phyloP scores from a whole-genome alignment of 75 land plant species.

The Azolla pinnata region DNA sequence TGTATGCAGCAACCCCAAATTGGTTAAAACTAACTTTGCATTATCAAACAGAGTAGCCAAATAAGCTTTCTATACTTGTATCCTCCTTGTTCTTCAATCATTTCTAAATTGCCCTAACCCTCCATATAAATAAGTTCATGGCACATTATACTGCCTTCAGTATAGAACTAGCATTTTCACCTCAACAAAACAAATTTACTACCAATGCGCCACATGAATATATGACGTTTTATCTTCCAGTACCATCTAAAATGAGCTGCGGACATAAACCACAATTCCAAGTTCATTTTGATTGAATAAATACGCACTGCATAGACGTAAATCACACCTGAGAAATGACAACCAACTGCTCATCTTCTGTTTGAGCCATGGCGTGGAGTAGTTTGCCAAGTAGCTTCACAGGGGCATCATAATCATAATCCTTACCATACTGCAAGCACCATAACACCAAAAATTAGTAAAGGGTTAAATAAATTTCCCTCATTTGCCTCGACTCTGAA shows the following conservation, averaged over 20 bases:
- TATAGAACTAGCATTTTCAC: background rate
- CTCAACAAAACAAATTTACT: background rate
- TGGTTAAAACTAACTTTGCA: background rate
- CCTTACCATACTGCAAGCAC: slow-evolving; percentile 61
- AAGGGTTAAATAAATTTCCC: slow-evolving; percentile 3
- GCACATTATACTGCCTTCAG: no score
- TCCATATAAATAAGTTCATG: no score
- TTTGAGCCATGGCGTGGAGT: slow-evolving; percentile 70
- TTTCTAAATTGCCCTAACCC: no score
- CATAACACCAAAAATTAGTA: background rate
- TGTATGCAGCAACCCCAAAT: background rate
- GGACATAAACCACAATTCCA: no score
- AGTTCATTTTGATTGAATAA: no score
- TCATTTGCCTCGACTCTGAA: background rate
- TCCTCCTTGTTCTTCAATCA: no score
- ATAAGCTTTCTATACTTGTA: no score
- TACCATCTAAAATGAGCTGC: no score
- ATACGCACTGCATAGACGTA: no score
- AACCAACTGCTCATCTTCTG: slow-evolving; percentile 81
- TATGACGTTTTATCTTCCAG: no score
- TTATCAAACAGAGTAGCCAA: no score
- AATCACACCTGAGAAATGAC: slow-evolving; percentile 82
- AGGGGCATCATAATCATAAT: slow-evolving; percentile 91
- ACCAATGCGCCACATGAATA: no score
- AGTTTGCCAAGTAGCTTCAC: slow-evolving; percentile 85